These are phyloP conservation scores for Lepidopterella palustris DNA, from an alignment of 495 filamentous ascomycete genomes.

Conservation along the genomic window DNA sequence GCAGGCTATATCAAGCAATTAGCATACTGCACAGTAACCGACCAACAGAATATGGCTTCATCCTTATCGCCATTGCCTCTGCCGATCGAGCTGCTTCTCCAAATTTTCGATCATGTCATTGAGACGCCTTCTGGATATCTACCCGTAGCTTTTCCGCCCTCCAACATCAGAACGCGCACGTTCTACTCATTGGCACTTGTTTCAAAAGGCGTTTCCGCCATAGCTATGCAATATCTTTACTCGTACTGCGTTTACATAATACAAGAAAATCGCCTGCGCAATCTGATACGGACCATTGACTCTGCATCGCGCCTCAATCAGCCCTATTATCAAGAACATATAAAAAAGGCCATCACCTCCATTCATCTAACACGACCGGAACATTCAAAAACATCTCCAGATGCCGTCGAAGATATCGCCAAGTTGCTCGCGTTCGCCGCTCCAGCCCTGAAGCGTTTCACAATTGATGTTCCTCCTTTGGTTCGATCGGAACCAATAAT, in stretches of 20 bases:
- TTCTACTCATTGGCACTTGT: constrained; percentile 14
- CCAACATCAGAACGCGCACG: constrained; percentile 9
- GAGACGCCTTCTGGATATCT: constrained; percentile 4
- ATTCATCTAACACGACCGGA: constrained; percentile 9
- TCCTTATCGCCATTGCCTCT: not conserved
- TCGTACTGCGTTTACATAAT: constrained; percentile 12
- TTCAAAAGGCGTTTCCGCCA: constrained; percentile 1
- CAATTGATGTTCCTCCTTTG: constrained; percentile 13
- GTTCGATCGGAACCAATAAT: too few relatives aligned
- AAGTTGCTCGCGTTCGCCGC: constrained; percentile 6
- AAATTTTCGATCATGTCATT: constrained; percentile 17
- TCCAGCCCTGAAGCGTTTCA: constrained; percentile 9
- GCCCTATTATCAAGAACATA: too few relatives aligned
- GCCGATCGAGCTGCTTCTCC: constrained; percentile 17
- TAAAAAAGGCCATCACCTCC: constrained; percentile 13
- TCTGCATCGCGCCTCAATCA: too few relatives aligned
- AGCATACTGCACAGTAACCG: not conserved
- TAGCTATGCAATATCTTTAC: constrained; percentile 17
- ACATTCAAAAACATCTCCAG: not conserved
- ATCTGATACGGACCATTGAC: too few relatives aligned
- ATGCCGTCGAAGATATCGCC: constrained; percentile 11
- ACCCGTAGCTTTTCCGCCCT: constrained; percentile 14
- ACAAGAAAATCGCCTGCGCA: too few relatives aligned
- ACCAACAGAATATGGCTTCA: not conserved
- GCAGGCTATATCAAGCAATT: not conserved